Conservation (phyloP, 345 rosid genomes). For the Limnanthes douglasii region DNA sequence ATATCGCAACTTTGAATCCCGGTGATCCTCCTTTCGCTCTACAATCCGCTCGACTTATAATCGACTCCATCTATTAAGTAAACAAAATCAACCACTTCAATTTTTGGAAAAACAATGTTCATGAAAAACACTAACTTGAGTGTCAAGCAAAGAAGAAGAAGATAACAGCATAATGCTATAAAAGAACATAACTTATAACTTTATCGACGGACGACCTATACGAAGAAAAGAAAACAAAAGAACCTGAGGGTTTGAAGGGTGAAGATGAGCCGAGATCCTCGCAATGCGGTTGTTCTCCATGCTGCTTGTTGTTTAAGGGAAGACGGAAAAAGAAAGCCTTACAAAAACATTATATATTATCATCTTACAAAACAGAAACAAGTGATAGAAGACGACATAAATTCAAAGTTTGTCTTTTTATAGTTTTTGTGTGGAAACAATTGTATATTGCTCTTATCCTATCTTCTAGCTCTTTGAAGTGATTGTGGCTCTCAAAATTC, state of each 20-base stretch:
- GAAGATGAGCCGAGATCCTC: conserved; percentile 47
- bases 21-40: conserved; percentile 62
- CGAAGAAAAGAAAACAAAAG: background rate
- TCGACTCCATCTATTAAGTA: conserved; percentile 26
- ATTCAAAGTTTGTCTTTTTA: background rate
- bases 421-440: conserved; percentile 33
- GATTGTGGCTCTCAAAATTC: conserved; percentile 22
- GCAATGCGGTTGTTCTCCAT: conserved; percentile 27
- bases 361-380: conserved; percentile 4
- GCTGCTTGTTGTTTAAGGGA: conserved; percentile 7
- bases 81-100: conserved; percentile 3
- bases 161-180: no score
- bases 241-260: conserved; percentile 43
- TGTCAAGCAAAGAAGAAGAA: background rate
- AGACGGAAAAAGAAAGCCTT: background rate
- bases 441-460: conserved; percentile 26
- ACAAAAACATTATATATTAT: conserved; percentile 2
- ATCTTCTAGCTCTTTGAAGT: conserved; percentile 8
- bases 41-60: conserved; percentile 31
- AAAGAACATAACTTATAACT: no score
- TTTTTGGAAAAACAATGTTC: background rate
- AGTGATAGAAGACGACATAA: conserved; percentile 30
- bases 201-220: no score
- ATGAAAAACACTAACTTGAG: conserved; percentile 5
- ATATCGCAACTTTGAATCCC: conserved; percentile 65